Evolutionary conservation across 225 moss, liverwort and hornwort species (phyloP), one percentile per base, ranked within the genome.

Genomic region (Marchantia paleacea): DNA sequence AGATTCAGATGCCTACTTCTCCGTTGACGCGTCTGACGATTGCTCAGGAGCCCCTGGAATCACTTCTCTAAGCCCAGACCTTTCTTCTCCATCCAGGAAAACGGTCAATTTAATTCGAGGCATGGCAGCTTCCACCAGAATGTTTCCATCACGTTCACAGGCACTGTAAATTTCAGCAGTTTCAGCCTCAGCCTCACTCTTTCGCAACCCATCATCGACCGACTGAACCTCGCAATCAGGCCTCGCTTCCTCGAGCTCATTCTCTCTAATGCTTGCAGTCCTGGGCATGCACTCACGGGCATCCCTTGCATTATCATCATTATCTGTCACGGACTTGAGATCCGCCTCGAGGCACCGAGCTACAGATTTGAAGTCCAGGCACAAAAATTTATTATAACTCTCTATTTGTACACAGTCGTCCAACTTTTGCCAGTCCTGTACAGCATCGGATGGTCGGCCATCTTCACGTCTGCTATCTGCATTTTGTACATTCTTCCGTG

Each of bases 1-100:
- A 5, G 39, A 39, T 39, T 39, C 5, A 39, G 39, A 39, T 39
- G 28, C 31, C 72, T 68, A 84, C 84, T 19, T 84, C 25, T 73
- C 13, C 54, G 80, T 66, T 66, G 58, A 69, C 48, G 68, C 50
- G 25, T 60, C 74, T 49, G 8, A 69, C 71, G 63, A 24, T 8
- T 73, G 24, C 49, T 62, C 62, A 22, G 52, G 69, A 51, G 62
- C 24, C 30, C 64, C 63, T 47, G n/a, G 31, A 53, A n/a, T 39
- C 52, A 72, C 52, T 18, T 14, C 47, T 19, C 65, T 49, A 12
- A 78, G 64, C 61, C 11, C 69, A 83, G 65, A 70, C 22, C 18
- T 39, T 0, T 69, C 6, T 69, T 47, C 31, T 25, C 12, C 69
- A 71, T 72, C 24, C 8, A 6, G 62, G 12, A 14, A 52, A 19